A percentile compares a stretch with the other conserved stretches of the same genome.
These are phyloP conservation scores for Stylosanthes scabra DNA, from an alignment of 331 rosid genomes.

Conservation along the genomic window DNA sequence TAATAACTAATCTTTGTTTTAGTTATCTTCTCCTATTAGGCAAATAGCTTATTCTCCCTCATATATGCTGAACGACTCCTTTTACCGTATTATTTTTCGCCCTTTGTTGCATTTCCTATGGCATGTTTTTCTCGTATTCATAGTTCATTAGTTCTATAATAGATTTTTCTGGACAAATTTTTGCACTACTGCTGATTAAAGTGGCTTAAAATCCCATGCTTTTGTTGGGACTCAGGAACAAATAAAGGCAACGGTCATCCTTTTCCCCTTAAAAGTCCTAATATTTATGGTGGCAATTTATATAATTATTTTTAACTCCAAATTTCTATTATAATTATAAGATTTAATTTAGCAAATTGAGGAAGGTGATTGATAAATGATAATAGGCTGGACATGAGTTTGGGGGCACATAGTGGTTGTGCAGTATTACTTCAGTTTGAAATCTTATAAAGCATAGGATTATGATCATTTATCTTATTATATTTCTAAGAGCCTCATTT, in stretches of 20 bases:
- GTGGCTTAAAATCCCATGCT: constrained; percentile 11
- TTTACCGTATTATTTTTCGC: neutral
- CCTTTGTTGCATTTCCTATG: neutral
- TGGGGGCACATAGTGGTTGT: constrained; percentile 9
- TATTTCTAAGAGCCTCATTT: constrained; percentile 20
- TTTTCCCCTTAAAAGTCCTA: constrained; percentile 15
- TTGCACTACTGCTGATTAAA: constrained; percentile 5
- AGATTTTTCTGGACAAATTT: constrained; percentile 2
- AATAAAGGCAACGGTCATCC: constrained; percentile 10
- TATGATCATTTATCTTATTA: neutral
- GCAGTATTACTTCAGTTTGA: constrained; percentile 14
- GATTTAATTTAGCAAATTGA: constrained; percentile 28
- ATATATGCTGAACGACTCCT: constrained; percentile 1
- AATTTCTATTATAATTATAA: constrained; percentile 26
- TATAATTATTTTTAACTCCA: neutral
- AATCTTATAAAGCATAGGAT: neutral
- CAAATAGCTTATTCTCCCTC: neutral
- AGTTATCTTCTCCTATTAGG: constrained; percentile 10
- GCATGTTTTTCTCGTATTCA: neutral
- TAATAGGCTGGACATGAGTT: constrained; percentile 6
- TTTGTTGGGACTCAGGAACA: neutral
- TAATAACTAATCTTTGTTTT: neutral
- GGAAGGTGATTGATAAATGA: constrained; percentile 12
- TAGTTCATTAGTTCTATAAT: constrained; percentile 1
- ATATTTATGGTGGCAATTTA: neutral